Evolutionary conservation across 2,329 filamentous ascomycete genomes (phyloP).

Genomic region (Neurospora sp.): DNA sequence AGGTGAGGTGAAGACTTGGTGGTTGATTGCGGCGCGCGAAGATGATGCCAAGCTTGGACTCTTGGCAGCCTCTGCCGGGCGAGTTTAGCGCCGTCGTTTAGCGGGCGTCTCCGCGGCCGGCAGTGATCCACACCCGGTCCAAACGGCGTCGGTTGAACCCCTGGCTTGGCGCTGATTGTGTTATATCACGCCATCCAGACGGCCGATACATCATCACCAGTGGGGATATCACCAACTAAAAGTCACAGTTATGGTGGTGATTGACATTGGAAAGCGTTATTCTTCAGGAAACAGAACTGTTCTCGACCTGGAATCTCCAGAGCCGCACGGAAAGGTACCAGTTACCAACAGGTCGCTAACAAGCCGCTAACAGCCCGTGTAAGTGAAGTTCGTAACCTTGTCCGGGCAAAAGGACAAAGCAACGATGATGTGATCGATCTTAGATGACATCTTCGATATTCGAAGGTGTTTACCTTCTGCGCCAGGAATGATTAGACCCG

Average conservation of each 20-base stretch:
- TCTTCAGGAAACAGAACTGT: not conserved
- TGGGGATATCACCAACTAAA: not conserved
- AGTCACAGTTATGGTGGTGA: too few species aligned
- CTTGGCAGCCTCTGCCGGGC: too few species aligned
- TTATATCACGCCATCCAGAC: constrained; percentile 6
- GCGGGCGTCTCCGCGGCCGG: not conserved
- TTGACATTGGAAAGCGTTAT: not conserved
- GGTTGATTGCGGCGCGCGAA: too few species aligned
- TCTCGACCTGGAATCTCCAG: not conserved
- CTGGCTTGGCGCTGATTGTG: constrained; percentile 4
- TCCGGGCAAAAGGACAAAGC: too few species aligned
- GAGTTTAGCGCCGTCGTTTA: not conserved
- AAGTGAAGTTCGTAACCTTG: not conserved
- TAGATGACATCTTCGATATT: not conserved
- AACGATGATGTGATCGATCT: not conserved
- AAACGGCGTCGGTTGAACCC: not conserved
- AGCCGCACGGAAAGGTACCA: not conserved
- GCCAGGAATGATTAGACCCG: too few species aligned
- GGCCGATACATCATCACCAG: not conserved
- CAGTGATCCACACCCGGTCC: not conserved
- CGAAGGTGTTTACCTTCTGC: too few species aligned
- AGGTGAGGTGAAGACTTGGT: too few species aligned
- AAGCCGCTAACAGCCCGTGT: not conserved
- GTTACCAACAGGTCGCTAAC: not conserved
- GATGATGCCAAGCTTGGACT: too few species aligned